Conservation (phyloP, 805 yeast species). For the Metschnikowia noctiluminum region DNA sequence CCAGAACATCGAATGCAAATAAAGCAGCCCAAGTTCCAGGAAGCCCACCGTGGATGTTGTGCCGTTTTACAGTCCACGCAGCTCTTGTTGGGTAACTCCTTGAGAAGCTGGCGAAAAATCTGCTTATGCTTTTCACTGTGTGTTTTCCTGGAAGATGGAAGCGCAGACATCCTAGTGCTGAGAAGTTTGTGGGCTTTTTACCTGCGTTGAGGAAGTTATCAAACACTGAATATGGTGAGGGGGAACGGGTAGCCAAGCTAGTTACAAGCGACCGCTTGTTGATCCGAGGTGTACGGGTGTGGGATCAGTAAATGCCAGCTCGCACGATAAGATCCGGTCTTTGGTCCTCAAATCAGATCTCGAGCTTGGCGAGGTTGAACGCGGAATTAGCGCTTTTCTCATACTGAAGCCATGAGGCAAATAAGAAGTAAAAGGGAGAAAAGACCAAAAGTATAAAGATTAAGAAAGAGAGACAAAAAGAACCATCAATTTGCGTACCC, state of each 20-base stretch:
- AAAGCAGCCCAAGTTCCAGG: conserved; percentile 92
- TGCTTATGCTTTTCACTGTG: conserved; percentile 59
- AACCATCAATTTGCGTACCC: no score
- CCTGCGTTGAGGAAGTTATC: neutral
- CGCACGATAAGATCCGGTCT: no score
- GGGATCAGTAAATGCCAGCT: no score
- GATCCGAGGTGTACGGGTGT: conserved; percentile 13
- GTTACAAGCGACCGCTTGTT: neutral
- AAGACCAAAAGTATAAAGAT: no score
- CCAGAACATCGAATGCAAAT: conserved; percentile 95
- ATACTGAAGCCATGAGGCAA: no score
- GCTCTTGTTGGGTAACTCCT: conserved; percentile 68
- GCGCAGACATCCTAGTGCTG: conserved; percentile 22
- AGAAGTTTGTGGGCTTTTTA: neutral
- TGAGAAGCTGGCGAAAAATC: conserved; percentile 69
- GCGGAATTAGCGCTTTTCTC: no score
- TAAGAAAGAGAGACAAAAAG: no score
- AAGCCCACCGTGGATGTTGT: conserved; percentile 95
- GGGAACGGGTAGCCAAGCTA: neutral
- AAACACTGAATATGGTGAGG: neutral
- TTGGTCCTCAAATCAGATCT: no score
- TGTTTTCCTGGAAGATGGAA: conserved; percentile 43
- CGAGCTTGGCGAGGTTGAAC: no score
- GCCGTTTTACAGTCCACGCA: conserved; percentile 93
- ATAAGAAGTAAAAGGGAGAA: no score